Evolutionary conservation across 768 basidiomycete species (phyloP).

Genomic region (Trametes cubensis): DNA sequence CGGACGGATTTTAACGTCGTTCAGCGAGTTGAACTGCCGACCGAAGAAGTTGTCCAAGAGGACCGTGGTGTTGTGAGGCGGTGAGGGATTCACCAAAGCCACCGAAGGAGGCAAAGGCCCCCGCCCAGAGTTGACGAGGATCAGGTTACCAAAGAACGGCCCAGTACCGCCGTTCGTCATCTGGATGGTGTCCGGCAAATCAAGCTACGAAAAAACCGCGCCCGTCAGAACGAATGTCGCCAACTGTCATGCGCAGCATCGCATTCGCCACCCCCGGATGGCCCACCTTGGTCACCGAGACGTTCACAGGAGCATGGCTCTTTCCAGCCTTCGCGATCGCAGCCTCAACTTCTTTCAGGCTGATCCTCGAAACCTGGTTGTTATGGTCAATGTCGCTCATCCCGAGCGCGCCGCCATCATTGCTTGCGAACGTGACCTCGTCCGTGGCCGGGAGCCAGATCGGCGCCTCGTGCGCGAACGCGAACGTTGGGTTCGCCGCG

Average conservation of each 20-base stretch:
- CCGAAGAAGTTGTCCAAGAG: constrained; percentile 80
- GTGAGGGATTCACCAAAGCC: constrained; percentile 61
- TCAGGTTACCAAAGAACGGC: constrained; percentile 56
- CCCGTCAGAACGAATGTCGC: background rate
- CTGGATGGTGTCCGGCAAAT: constrained; percentile 58
- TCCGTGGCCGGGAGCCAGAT: constrained; percentile 69
- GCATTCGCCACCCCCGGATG: constrained; percentile 12
- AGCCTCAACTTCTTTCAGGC: constrained; percentile 54
- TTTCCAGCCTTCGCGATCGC: constrained; percentile 40
- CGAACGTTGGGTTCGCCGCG: constrained; percentile 60
- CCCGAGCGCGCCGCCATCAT: constrained; percentile 65
- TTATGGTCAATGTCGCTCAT: constrained; percentile 66
- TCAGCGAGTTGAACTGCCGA: constrained; percentile 79
- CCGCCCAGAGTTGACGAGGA: constrained; percentile 69
- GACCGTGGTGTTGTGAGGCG: constrained; percentile 68
- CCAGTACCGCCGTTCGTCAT: constrained; percentile 76
- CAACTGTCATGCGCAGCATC: background rate
- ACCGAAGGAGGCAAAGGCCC: constrained; percentile 63
- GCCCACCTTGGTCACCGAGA: constrained; percentile 48
- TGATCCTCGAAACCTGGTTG: constrained; percentile 65
- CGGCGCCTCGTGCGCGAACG: constrained; percentile 81
- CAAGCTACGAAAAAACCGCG: constrained; percentile 44
- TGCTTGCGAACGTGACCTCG: constrained; percentile 73
- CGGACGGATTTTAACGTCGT: constrained; percentile 77
- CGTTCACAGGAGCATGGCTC: constrained; percentile 44